A percentile compares a stretch with the other conserved stretches of the same genome.
Evolutionary conservation across 495 filamentous ascomycete genomes (phyloP).

Genomic region (Podospora pseudoanserina): DNA sequence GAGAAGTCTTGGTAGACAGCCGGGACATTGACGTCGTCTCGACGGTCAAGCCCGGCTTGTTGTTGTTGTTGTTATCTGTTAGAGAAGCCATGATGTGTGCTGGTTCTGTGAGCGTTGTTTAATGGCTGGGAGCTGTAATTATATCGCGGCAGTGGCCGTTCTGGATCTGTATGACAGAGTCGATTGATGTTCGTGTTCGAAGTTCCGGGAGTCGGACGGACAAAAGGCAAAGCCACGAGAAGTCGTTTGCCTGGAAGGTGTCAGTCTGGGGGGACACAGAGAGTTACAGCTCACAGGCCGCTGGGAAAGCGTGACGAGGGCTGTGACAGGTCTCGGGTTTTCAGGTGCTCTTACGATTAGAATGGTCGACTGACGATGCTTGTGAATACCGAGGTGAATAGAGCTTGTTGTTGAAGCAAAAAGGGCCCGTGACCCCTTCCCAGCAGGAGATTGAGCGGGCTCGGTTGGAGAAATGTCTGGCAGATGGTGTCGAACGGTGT

Average conservation of each 20-base stretch:
- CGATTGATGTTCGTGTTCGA: background rate
- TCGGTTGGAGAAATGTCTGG: background rate
- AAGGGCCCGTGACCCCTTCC: conserved; percentile 22
- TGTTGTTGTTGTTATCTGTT: conserved; percentile 14
- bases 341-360: background rate
- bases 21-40: conserved; percentile 25
- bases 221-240: background rate
- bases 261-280: conserved; percentile 16
- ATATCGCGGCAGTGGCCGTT: conserved; percentile 20
- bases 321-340: conserved; percentile 11
- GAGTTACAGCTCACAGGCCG: conserved; percentile 1
- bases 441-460: conserved; percentile 23
- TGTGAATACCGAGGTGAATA: conserved; percentile 2
- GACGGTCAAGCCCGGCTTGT: conserved; percentile 33
- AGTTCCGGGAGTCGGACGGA: background rate
- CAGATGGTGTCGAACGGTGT: background rate
- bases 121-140: conserved; percentile 22
- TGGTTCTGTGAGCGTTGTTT: conserved; percentile 4
- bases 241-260: conserved; percentile 11
- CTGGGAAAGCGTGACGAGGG: conserved; percentile 16
- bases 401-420: conserved; percentile 2
- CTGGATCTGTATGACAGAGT: background rate
- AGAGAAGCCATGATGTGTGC: conserved; percentile 28
- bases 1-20: conserved; percentile 25
- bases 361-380: conserved; percentile 13